These are phyloP conservation scores for Malania oleifera DNA, from an alignment of 164 flowering plant genomes.

Conservation along the genomic window DNA sequence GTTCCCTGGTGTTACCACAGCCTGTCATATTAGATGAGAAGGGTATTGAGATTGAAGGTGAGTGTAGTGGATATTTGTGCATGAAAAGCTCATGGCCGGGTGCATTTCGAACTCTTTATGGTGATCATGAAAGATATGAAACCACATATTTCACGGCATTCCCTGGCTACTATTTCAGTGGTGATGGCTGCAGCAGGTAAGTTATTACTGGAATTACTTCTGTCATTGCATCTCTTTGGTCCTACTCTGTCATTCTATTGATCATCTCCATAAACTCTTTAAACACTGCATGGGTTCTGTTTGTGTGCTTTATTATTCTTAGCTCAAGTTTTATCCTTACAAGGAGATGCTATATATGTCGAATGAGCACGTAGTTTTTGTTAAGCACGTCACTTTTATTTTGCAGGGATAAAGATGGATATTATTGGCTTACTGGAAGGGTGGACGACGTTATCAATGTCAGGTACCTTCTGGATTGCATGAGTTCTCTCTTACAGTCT, in stretches of 20 bases:
- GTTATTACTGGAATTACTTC: not conserved
- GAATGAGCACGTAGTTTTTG: not conserved
- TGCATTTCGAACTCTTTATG: slow-evolving; percentile 91
- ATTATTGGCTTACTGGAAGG: slow-evolving; percentile 98
- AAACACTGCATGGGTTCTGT: not conserved
- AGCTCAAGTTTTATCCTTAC: no score
- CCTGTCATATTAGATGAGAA: slow-evolving; percentile 96
- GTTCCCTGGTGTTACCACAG: slow-evolving; percentile 31
- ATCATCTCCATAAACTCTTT: not conserved
- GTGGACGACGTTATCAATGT: slow-evolving; percentile 99
- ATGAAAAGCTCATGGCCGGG: slow-evolving; percentile 94
- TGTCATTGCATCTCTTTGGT: not conserved
- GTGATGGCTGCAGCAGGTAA: slow-evolving; percentile 98
- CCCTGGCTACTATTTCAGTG: slow-evolving; percentile 83
- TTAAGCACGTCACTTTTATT: slow-evolving; percentile 1
- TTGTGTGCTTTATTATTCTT: not conserved
- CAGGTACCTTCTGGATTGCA: slow-evolving; percentile 42
- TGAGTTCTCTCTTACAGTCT: not conserved
- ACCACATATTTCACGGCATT: slow-evolving; percentile 94
- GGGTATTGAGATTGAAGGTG: slow-evolving; percentile 91
- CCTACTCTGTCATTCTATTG: not conserved
- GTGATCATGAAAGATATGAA: slow-evolving; percentile 98
- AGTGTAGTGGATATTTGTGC: slow-evolving; percentile 93
- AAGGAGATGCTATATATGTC: not conserved
- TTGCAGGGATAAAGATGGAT: slow-evolving; percentile 93